Evolutionary conservation across 164 flowering plant species (phyloP), one percentile per base, ranked within the genome.

Genomic region (Magnolia sinica): DNA sequence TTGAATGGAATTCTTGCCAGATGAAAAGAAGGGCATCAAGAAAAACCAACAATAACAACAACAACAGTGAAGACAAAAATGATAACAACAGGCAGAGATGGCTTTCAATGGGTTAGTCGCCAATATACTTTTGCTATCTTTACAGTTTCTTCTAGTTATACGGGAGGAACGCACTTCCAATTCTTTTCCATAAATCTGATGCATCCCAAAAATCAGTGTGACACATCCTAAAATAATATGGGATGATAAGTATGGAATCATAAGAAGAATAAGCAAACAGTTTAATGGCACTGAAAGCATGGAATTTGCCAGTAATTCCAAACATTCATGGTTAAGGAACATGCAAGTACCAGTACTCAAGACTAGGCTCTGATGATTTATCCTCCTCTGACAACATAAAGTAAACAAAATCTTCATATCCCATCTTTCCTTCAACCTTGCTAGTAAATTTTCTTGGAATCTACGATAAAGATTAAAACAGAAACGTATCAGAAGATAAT

Each of bases 401-500:
- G 83, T 93, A 91, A 22, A 96, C 97, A 87, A 96, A 96, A 88
- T 96, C 99, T 86, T 96, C 98, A 84, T 94, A 96, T 14, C 96
- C 91, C 99, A 96, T 92, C 84, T 92, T 92, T 73, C 98, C 97
- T 79, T 92, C 97, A 79, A 90, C 88, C 76, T 87, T 91, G 83
- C 97, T 86, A 9, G 91, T 91, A 81, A 96, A 96, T 81, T 88
- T 94, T 83, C 98, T 90, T 11, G 96, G 88, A 76, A 91, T 84
- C 99, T 96, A 79, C 72, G 61, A 80, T 20, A 75, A 75, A 71
- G 51, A 73, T 61, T 8, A 37, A 78, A 68, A 68, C n/a, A 2
- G 45, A 67, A 70, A n/a, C 74, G n/a, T 64, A 71, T 14, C 9
- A 68, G 10, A 31, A 51, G 16, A 49, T 2, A 22, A 29, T 37